These are phyloP conservation scores for Papiliotrema nemorosa DNA, from an alignment of 1,284 basidiomycete genomes.

Conservation along the genomic window DNA sequence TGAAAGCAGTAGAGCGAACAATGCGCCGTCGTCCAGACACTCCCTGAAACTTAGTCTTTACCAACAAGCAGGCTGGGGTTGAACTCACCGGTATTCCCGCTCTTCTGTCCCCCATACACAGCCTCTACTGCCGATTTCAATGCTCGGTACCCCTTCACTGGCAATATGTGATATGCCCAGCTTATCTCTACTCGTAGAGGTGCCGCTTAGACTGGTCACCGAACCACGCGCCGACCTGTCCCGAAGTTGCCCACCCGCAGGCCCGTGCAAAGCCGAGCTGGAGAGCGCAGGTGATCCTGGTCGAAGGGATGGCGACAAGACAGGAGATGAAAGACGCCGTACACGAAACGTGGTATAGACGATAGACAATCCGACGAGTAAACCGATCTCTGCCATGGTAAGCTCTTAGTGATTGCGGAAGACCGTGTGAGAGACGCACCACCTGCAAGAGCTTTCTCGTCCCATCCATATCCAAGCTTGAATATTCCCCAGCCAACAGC, in stretches of 20 bases:
- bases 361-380: slow-evolving; percentile 26
- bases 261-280: not conserved
- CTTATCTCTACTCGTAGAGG: not conserved
- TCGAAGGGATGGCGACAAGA: not conserved
- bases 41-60: slow-evolving; percentile 53
- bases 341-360: slow-evolving; percentile 22
- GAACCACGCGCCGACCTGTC: not conserved
- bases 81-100: slow-evolving; percentile 43
- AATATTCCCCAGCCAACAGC: slow-evolving; percentile 31
- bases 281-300: slow-evolving; percentile 5
- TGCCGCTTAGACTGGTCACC: not conserved
- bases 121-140: slow-evolving; percentile 25
- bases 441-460: slow-evolving; percentile 40
- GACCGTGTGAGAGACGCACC: slow-evolving; percentile 38
- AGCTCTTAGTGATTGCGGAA: too few species aligned
- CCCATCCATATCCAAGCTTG: slow-evolving; percentile 33
- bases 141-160: slow-evolving; percentile 18
- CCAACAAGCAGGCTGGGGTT: not conserved
- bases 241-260: slow-evolving; percentile 5
- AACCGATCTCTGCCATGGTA: slow-evolving; percentile 22
- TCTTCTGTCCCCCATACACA: slow-evolving; percentile 49
- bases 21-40: slow-evolving; percentile 74
- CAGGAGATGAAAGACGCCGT: slow-evolving; percentile 2
- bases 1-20: slow-evolving; percentile 72
- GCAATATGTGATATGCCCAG: slow-evolving; percentile 6